Conservation (phyloP, 2,329 filamentous ascomycete genomes). For the Penicillium sp. region DNA sequence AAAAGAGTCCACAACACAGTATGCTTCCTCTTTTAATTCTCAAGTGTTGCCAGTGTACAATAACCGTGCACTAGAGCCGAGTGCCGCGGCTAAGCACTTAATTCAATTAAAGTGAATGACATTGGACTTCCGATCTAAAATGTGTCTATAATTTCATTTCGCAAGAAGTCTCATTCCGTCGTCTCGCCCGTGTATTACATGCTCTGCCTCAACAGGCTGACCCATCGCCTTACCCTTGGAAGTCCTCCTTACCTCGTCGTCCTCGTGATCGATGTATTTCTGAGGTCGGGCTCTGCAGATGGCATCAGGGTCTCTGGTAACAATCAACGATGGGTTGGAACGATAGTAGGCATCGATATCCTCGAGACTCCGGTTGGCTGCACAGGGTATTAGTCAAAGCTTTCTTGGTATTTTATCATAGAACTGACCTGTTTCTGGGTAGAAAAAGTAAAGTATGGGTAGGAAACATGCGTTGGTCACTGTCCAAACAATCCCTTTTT, state of each 20-base stretch:
- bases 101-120: too few species aligned
- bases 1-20: too few species aligned
- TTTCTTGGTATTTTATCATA: neutral
- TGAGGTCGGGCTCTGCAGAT: conserved; percentile 46
- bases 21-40: too few species aligned
- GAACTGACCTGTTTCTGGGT: conserved; percentile 32
- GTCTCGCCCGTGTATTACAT: conserved; percentile 1
- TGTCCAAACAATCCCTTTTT: conserved; percentile 43
- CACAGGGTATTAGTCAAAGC: neutral
- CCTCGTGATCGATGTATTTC: conserved; percentile 51
- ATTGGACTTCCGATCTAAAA: too few species aligned
- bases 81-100: too few species aligned
- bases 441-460: conserved; percentile 47
- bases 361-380: conserved; percentile 31
- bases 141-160: too few species aligned
- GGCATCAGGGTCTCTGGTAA: conserved; percentile 51
- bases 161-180: neutral
- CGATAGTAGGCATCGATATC: conserved; percentile 42
- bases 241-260: conserved; percentile 33
- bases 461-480: conserved; percentile 50
- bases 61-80: too few species aligned
- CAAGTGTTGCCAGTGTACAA: too few species aligned
- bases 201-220: neutral
- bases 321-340: conserved; percentile 42
- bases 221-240: conserved; percentile 2